A percentile compares a stretch with the other conserved stretches of the same genome.
phyloP scores from a whole-genome alignment of 768 basidiomycete genomes.

The Suillus brevipes region DNA sequence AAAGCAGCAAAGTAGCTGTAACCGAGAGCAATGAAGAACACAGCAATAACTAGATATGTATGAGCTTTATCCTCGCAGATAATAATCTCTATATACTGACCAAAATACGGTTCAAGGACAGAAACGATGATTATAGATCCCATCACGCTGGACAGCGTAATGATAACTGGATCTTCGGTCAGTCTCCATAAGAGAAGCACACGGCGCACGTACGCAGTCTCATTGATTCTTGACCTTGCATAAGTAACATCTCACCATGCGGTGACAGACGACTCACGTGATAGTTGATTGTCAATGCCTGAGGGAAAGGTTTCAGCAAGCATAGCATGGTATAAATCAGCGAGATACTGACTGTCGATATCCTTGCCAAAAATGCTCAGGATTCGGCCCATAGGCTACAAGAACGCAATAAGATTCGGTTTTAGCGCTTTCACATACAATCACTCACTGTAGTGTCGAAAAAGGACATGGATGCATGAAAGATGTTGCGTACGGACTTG shows the following conservation, averaged over 20 bases:
- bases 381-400: conserved; percentile 58
- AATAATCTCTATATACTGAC: conserved; percentile 36
- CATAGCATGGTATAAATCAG: not conserved
- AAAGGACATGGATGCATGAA: conserved; percentile 75
- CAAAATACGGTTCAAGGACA: conserved; percentile 60
- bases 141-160: conserved; percentile 51
- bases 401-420: not conserved
- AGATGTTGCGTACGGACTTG: conserved; percentile 53
- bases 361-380: conserved; percentile 66
- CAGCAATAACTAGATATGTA: conserved; percentile 48
- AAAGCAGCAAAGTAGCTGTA: conserved; percentile 68
- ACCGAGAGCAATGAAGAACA: conserved; percentile 50
- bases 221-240: conserved; percentile 46
- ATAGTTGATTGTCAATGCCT: conserved; percentile 54
- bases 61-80: not conserved
- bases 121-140: conserved; percentile 58
- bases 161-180: conserved; percentile 37
- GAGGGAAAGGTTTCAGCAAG: not conserved
- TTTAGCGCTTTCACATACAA: not conserved
- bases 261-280: conserved; percentile 37
- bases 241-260: not conserved
- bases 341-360: conserved; percentile 49
- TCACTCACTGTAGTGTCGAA: conserved; percentile 64
- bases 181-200: not conserved
- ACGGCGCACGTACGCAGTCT: conserved; percentile 42